A percentile compares a stretch with the other conserved stretches of the same genome.
Evolutionary conservation across 768 basidiomycete genomes (phyloP).

Genomic region (Infundibulicybe gibba): DNA sequence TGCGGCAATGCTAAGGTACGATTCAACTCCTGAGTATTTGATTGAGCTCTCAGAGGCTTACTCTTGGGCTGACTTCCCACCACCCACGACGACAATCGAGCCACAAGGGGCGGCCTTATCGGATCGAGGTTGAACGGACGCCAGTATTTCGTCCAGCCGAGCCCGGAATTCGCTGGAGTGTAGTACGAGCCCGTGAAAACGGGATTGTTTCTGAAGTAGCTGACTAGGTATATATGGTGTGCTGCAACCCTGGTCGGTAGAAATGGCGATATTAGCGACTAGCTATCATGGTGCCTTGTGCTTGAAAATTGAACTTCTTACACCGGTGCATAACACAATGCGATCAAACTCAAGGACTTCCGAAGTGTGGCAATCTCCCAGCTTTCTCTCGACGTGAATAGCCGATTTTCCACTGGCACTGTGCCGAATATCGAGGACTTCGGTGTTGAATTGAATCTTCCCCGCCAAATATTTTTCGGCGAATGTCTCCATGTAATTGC

Average conservation of each 20-base stretch:
- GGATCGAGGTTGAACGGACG: not conserved
- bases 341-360: not conserved
- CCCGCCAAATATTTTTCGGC: constrained; percentile 30
- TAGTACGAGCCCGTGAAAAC: not conserved
- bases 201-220: not conserved
- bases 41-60: not conserved
- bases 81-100: not conserved
- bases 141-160: not conserved
- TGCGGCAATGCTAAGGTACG: not conserved
- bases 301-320: not conserved
- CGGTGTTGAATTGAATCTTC: constrained; percentile 29
- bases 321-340: not conserved
- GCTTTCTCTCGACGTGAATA: not conserved
- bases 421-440: constrained; percentile 30
- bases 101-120: not conserved
- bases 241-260: not conserved
- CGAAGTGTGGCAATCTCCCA: not conserved
- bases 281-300: not conserved
- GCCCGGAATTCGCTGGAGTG: not conserved
- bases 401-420: not conserved
- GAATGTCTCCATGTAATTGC: constrained; percentile 44
- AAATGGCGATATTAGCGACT: not conserved
- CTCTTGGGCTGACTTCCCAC: not conserved
- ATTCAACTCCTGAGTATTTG: not conserved
- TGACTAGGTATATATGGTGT: not conserved